Base-by-base conservation (phyloP, 1,284 basidiomycete species). In the Apiotrichum gracile region DNA sequence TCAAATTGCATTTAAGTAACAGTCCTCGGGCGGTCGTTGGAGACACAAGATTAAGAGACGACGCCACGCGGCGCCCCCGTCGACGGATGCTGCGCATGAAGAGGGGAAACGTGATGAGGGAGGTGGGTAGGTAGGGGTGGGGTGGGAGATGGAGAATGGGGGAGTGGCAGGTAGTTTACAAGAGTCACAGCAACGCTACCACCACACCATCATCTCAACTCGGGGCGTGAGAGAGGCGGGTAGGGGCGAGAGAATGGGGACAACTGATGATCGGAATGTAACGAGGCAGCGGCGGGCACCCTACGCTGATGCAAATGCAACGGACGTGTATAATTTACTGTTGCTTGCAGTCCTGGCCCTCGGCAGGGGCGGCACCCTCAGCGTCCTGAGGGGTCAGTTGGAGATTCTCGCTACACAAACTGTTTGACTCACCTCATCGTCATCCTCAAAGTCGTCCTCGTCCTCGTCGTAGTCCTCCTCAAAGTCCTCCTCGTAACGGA, bases 401-500 rank as follows among this genome's bases (percentile, higher is more conserved):
- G 37, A 29, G n/a, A 16, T 19, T 5, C 44, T n/a, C 14, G 19
- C 8, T 4, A 25, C 29, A 13, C 19, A 16, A 0, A 29, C 5
- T 13, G 16, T 3, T 22, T 26, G 26, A 65, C 64, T 39, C 52
- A 67, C 67, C 52, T 65, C 65, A 52, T 65, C 62, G 42, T 65
- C 62, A 17, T 70, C 69, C 26, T 74, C 64, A 17, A 81, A 81
- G 57, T 80, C 80, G 27, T 80, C 79, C 54, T 79, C 81, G 43
- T 82, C 83, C 43, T 84, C 82, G 34, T 81, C 82, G 16, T 79
- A 79, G 41, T 84, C 83, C 17, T 87, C 85, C 1, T 86, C 85
- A 6, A 85, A 86, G 57, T 85, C 71, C 61, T 85, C 81, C 63
- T 96, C 93, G 70, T 87, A 92, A 67, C 90, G 85, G 49, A 97